Conservation (phyloP, 306 rosid species). For the Medicago arabica region DNA sequence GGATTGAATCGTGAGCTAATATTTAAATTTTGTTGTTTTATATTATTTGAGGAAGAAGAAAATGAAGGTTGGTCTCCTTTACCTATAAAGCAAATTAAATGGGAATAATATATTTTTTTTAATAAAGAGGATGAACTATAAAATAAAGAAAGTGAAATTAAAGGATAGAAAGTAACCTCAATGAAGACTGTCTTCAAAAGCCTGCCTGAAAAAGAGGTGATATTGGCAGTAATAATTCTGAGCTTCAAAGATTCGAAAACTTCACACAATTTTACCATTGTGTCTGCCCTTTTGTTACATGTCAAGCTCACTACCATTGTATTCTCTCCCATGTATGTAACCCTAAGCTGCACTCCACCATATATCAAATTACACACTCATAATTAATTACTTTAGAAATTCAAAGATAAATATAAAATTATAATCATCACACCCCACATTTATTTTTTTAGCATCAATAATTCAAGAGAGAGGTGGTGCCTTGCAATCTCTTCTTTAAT, state of each 20-base stretch:
- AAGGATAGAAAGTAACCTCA: slow-evolving; percentile 57
- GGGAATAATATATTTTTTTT: not conserved
- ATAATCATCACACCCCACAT: not conserved
- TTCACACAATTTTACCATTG: slow-evolving; percentile 89
- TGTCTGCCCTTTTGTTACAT: slow-evolving; percentile 79
- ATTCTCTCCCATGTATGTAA: slow-evolving; percentile 76
- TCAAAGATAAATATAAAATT: not conserved
- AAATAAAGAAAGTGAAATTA: not conserved
- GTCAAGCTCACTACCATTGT: slow-evolving; percentile 81
- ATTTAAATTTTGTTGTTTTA: not conserved
- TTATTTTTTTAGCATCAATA: slow-evolving; percentile 39
- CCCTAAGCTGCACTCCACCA: slow-evolving; percentile 65
- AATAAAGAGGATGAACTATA: not conserved
- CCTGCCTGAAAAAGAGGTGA: slow-evolving; percentile 74
- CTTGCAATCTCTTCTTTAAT: not conserved
- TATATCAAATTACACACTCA: not conserved
- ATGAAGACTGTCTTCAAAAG: slow-evolving; percentile 86
- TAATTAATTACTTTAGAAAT: not conserved
- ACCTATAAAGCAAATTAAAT: slow-evolving; percentile 1
- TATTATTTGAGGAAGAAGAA: not conserved
- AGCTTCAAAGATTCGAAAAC: slow-evolving; percentile 93
- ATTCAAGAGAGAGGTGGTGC: slow-evolving; percentile 39
- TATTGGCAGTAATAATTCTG: slow-evolving; percentile 75
- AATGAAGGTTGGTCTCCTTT: not conserved
- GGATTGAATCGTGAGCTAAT: too few relatives aligned